Base-by-base conservation (phyloP, 2,329 filamentous ascomycete genomes). In the Didymella lethalis region DNA sequence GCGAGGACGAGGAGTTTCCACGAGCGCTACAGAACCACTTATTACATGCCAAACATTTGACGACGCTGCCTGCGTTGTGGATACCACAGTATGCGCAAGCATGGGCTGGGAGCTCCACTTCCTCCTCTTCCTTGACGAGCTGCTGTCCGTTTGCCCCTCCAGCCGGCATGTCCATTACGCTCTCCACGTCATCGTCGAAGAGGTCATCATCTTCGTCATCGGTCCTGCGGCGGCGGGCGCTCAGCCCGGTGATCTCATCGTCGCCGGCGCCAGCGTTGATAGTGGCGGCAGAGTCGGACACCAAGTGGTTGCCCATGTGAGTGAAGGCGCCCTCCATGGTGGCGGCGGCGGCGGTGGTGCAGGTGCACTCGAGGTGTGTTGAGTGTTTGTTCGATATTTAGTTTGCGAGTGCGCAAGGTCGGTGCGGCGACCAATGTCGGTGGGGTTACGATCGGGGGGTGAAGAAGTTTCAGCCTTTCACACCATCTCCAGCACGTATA, bases 21-120 rank as follows among this genome's bases (percentile, higher is more conserved):
- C 94, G 91, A 60, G 94, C 93, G 79, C 93, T 98, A 81, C 95
- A 99, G 78, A 99, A 99, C 95, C 95, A 99, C 77, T 98, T 99
- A 82, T 87, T 94, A 83, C 95, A 99, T 61, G 89, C 86, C 61
- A 99, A 84, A 75, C 95, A 99, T 81, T 97, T 98, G 70, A 99
- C 95, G 57, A 99, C 96, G 66, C 91, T 95, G 75, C 90, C 90
- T 2, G 95, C 90, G 58, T 96, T 96, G 81, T 99, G 95, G 64
- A 99, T 99, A 59, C 95, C 95, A 77, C 95, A 99, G 79, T 97
- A 97, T 38, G 92, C 95, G 75, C 47, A 99, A 66, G 96, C 95
- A 82, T 99, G 95, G 63, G 91, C 83, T 26, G 95, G 95, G 53
- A 98, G 86, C 78, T 97, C 92, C 8, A 83, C 78, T 73, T 93